Percentiles rank a stretch among this genome's conserved stretches.
Evolutionary conservation across 768 basidiomycete genomes (phyloP).

Genomic region (Mycena pura): DNA sequence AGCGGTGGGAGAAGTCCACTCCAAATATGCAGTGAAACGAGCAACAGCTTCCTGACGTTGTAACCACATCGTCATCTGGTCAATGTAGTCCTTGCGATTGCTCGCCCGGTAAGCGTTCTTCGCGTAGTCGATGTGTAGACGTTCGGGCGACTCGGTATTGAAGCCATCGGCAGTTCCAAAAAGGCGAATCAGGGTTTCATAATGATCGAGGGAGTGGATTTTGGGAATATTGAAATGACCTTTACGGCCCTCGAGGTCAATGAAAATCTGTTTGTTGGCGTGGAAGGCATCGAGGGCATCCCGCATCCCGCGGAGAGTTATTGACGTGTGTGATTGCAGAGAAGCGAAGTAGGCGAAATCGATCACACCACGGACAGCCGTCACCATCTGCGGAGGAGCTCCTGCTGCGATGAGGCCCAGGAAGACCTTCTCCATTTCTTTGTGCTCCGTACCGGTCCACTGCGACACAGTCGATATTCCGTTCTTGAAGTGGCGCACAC

Average conservation of each 20-base stretch:
- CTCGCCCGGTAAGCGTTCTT: slow-evolving; percentile 37
- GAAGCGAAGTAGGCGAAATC: slow-evolving; percentile 39
- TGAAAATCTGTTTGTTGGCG: slow-evolving; percentile 33
- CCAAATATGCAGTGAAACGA: background rate
- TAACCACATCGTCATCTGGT: slow-evolving; percentile 46
- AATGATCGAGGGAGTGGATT: slow-evolving; percentile 38
- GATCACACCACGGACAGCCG: slow-evolving; percentile 26
- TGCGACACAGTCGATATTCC: slow-evolving; percentile 42
- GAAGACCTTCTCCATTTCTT: slow-evolving; percentile 38
- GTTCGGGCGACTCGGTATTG: slow-evolving; percentile 39
- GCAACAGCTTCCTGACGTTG: slow-evolving; percentile 34
- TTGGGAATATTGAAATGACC: slow-evolving; percentile 46
- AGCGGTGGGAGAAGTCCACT: background rate
- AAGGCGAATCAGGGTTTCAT: slow-evolving; percentile 30
- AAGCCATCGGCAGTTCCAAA: slow-evolving; percentile 34
- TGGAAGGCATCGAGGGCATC: slow-evolving; percentile 32
- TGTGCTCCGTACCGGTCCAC: slow-evolving; percentile 44
- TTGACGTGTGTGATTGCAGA: slow-evolving; percentile 28
- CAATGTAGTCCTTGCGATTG: slow-evolving; percentile 33
- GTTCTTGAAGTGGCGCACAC: slow-evolving; percentile 39
- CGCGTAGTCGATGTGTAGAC: slow-evolving; percentile 43
- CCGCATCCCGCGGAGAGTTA: slow-evolving; percentile 30
- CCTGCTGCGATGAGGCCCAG: slow-evolving; percentile 33
- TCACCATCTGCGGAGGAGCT: slow-evolving; percentile 16
- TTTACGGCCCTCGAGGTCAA: slow-evolving; percentile 22